Evolutionary conservation across 768 basidiomycete species (phyloP).

Genomic region (Lanmaoa pseudosensibilis): DNA sequence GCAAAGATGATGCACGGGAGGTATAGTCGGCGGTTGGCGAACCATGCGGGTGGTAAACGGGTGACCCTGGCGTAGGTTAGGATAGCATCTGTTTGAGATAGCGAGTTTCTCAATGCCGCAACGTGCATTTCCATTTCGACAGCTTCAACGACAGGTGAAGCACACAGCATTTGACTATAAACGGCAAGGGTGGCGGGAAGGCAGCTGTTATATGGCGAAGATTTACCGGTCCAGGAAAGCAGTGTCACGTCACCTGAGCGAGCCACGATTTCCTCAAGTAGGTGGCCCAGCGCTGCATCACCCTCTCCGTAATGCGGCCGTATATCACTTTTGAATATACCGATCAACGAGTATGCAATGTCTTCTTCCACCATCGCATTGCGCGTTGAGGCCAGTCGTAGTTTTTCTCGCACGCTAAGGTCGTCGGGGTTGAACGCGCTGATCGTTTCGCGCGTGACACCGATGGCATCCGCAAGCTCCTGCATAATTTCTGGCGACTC

Average conservation of each 20-base stretch:
- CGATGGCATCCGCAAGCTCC: conserved; percentile 7
- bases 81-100: background rate
- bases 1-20: conserved; percentile 3
- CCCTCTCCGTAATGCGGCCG: conserved; percentile 10
- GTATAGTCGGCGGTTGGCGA: background rate
- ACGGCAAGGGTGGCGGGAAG: conserved; percentile 2
- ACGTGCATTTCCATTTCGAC: background rate
- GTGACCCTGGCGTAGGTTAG: background rate
- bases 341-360: conserved; percentile 9
- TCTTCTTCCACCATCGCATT: conserved; percentile 9
- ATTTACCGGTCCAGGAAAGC: conserved; percentile 11
- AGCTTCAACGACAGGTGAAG: background rate
- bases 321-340: conserved; percentile 11
- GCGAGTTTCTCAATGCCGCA: background rate
- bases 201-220: conserved; percentile 16
- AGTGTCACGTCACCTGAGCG: conserved; percentile 8
- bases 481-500: conserved; percentile 4
- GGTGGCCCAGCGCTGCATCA: conserved; percentile 7
- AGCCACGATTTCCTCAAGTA: conserved; percentile 12
- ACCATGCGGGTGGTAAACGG: background rate
- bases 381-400: conserved; percentile 12
- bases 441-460: background rate
- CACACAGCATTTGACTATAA: background rate
- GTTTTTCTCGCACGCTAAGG: conserved; percentile 10
- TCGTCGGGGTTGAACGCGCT: background rate